Evolutionary conservation across 164 flowering plant genomes (phyloP).

Genomic region (Tetracentron sinense): DNA sequence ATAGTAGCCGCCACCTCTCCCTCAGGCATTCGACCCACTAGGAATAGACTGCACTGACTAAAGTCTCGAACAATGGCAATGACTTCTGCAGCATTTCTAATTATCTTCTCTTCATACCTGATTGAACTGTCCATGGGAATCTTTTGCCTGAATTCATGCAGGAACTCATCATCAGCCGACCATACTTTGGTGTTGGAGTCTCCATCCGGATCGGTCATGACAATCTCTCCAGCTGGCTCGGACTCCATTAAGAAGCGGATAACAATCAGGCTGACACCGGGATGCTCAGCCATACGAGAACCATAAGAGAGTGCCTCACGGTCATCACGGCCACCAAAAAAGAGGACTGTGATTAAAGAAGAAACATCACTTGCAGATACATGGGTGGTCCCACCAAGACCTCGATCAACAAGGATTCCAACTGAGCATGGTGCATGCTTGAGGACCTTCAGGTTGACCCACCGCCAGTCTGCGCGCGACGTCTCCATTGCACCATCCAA

Average conservation of each 20-base stretch:
- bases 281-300: conserved; percentile 42
- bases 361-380: conserved; percentile 35
- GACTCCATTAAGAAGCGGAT: conserved; percentile 24
- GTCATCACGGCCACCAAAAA: conserved; percentile 45
- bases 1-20: conserved; percentile 23
- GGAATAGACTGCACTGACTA: no score
- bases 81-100: conserved; percentile 23
- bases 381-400: conserved; percentile 41
- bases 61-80: conserved; percentile 18
- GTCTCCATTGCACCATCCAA: conserved; percentile 34
- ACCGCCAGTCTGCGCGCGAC: conserved; percentile 18
- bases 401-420: conserved; percentile 44
- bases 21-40: conserved; percentile 49
- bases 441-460: conserved; percentile 34
- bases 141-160: conserved; percentile 30
- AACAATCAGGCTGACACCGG: conserved; percentile 15
- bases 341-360: conserved; percentile 18
- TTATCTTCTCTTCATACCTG: conserved; percentile 29
- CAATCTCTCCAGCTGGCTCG: conserved; percentile 16
- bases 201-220: conserved; percentile 10
- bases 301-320: conserved; percentile 45
- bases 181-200: neutral
- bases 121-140: conserved; percentile 16
- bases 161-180: conserved; percentile 29
- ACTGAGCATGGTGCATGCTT: conserved; percentile 43